Conservation (phyloP, 495 filamentous ascomycete genomes). For the Aspergillus baeticus region DNA sequence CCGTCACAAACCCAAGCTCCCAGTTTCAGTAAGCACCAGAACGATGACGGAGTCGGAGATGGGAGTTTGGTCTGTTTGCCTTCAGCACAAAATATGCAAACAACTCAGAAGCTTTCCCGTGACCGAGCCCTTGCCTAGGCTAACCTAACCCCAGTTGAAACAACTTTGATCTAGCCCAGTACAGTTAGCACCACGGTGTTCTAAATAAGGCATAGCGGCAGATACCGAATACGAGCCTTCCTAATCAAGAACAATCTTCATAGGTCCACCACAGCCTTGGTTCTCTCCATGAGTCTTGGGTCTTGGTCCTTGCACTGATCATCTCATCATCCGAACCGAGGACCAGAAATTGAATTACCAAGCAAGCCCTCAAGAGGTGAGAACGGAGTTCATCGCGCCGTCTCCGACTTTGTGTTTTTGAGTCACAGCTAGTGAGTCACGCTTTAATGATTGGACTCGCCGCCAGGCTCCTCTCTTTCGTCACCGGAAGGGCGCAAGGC, state of each 20-base stretch:
- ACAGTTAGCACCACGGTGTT: background rate
- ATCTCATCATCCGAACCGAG: no score
- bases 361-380: no score
- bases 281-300: background rate
- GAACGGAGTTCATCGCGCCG: no score
- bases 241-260: background rate
- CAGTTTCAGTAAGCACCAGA: no score
- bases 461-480: no score
- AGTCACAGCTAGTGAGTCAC: no score
- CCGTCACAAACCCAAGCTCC: background rate
- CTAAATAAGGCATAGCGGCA: constrained; percentile 4
- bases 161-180: no score
- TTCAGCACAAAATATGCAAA: background rate
- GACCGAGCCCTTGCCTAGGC: background rate
- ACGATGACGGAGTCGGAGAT: background rate
- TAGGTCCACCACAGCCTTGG: background rate
- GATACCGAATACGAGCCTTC: constrained; percentile 9
- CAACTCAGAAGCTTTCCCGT: background rate
- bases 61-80: background rate
- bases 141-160: background rate
- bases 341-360: no score
- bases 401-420: no score
- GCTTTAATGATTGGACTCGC: no score
- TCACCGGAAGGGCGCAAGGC: no score
- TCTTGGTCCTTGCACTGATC: background rate